Base-by-base conservation (phyloP, 257 asterid genomes). In the Gynochthodes officinalis region DNA sequence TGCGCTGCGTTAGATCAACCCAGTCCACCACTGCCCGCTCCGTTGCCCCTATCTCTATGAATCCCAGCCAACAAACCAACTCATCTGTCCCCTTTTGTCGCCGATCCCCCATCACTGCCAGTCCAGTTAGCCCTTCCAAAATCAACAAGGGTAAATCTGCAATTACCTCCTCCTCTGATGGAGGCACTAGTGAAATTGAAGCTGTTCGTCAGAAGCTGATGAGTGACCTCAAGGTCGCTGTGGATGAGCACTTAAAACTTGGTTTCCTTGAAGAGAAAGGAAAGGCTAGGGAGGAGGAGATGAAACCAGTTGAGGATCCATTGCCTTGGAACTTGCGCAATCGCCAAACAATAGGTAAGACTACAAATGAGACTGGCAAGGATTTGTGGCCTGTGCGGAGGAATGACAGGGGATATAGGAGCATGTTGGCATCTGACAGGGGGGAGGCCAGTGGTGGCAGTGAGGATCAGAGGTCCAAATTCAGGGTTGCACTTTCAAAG, bases 251-350 rank as follows among this genome's bases (percentile, higher is more conserved):
- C 7, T 19, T 67, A 19, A 25, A 59, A 58, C 64, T 43, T 8
- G 32, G 28, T 32, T 2, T 32, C 40, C 14, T 54, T 43, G 61
- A 75, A 2, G 68, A 67, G 14, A 42, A 55, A 4, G 46, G 12
- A n/a, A 72, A 32, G 23, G 15, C 5, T 2, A 48, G 19, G 3
- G 62, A 43, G 4, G 69, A 23, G 10, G 27, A 74, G 32, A 39
- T 49, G 55, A 64, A 72, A 14, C 68, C 64, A 10, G 46, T 21
- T 16, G 75, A 66, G 63, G 71, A 65, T 23, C 66, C 40, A 7
- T n/a, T 46, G 28, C 64, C 69, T 10, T 44, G 73, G 80, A 65
- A 32, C 43, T 37, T 65, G 57, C 60, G 73, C 14, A 55, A 49
- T 28, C 76, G 69, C 3, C 43, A 48, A 33, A 37, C 46, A 10